Conservation (phyloP, 257 asterid genomes). For the Nicotiana noctiflora region DNA sequence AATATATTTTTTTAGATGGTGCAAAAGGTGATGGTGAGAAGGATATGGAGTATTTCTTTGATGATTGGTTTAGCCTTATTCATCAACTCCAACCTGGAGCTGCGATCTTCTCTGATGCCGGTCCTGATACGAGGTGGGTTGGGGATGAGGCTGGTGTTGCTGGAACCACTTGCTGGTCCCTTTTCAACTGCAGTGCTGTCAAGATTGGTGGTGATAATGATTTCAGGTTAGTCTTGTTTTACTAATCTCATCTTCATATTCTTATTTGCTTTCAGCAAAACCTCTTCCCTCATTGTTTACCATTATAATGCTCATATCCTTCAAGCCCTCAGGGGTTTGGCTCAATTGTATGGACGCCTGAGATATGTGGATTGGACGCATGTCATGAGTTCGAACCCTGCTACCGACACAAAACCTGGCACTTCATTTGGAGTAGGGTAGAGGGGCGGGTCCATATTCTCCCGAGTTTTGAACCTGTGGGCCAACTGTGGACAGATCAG, state of each 20-base stretch:
- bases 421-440: no score
- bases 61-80: slow-evolving; percentile 72
- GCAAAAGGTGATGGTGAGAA: slow-evolving; percentile 92
- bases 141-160: slow-evolving; percentile 84
- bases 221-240: slow-evolving; percentile 38
- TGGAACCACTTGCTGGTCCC: slow-evolving; percentile 90
- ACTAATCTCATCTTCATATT: neutral
- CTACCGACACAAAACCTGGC: neutral
- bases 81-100: slow-evolving; percentile 85
- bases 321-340: neutral
- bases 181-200: slow-evolving; percentile 53
- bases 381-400: neutral
- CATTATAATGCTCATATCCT: neutral
- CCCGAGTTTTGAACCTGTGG: neutral
- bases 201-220: slow-evolving; percentile 51
- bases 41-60: slow-evolving; percentile 87
- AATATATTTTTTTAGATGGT: slow-evolving; percentile 77
- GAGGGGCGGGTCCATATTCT: neutral
- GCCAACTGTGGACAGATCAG: neutral
- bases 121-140: slow-evolving; percentile 92
- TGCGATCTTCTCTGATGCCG: slow-evolving; percentile 80
- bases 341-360: neutral
- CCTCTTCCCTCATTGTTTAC: neutral
- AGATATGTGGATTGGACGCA: neutral
- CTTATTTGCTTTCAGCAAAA: neutral